phyloP scores from a whole-genome alignment of 2,329 filamentous ascomycete genomes.

The Calycina marina region DNA sequence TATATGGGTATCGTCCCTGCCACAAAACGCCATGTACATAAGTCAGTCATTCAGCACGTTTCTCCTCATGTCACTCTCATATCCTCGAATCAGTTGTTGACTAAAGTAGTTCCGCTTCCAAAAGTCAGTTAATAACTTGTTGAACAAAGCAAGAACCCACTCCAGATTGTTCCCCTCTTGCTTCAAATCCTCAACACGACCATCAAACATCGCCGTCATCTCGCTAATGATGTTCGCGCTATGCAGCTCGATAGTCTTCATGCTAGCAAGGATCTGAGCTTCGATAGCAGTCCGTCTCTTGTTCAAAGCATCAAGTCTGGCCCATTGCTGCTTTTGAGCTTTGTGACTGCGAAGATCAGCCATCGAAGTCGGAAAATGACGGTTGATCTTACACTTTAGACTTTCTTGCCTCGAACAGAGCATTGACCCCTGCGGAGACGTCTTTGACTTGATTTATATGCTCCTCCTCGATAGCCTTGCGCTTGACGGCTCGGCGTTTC shows the following conservation, averaged over 20 bases:
- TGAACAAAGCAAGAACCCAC: too few species aligned
- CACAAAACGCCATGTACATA: constrained; percentile 6
- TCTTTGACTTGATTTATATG: constrained; percentile 15
- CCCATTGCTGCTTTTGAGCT: constrained; percentile 12
- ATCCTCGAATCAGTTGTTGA: too few species aligned
- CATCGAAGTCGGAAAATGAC: too few species aligned
- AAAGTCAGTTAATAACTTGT: too few species aligned
- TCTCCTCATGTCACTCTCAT: too few species aligned
- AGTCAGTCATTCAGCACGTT: constrained; percentile 7
- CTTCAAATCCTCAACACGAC: constrained; percentile 15
- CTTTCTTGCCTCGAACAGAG: constrained; percentile 12
- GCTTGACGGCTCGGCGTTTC: constrained; percentile 16
- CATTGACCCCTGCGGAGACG: constrained; percentile 12
- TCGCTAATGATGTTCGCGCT: constrained; percentile 16
- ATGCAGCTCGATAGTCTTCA: constrained; percentile 14
- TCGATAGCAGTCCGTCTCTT: constrained; percentile 17
- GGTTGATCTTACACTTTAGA: constrained; percentile 15
- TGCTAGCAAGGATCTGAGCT: constrained; percentile 15
- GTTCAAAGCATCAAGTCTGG: constrained; percentile 16
- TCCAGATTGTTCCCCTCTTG: too few species aligned
- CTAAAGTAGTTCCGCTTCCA: too few species aligned
- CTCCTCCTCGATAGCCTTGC: constrained; percentile 16
- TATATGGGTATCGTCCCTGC: constrained; percentile 1
- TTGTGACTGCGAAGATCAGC: constrained; percentile 9
- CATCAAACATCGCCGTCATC: constrained; percentile 14